phyloP scores from a whole-genome alignment of 148 eudicot genomes.

The Rheum nobile region DNA sequence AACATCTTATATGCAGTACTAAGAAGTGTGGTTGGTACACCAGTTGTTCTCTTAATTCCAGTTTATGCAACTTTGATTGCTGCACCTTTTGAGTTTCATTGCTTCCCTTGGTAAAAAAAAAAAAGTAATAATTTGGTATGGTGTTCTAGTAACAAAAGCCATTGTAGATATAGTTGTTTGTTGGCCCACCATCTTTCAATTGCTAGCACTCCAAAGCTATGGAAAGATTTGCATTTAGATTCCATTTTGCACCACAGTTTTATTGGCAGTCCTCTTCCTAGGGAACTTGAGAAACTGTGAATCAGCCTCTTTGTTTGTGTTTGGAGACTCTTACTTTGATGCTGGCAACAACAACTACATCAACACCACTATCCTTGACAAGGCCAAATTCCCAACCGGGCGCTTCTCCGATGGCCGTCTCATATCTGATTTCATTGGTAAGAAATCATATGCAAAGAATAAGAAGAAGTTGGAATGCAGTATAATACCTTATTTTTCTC shows the following conservation, averaged over 20 bases:
- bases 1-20: background rate
- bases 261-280: background rate
- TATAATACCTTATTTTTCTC: no score
- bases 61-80: no score
- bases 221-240: background rate
- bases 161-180: background rate
- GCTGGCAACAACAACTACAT: constrained; percentile 63
- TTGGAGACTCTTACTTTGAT: constrained; percentile 61
- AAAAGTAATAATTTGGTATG: background rate
- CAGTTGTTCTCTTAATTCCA: background rate
- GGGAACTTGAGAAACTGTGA: background rate
- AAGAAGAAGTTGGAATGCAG: background rate
- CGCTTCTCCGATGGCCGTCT: constrained; percentile 61
- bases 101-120: background rate
- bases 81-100: background rate
- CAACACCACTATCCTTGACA: constrained; percentile 34
- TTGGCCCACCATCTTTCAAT: background rate
- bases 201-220: background rate
- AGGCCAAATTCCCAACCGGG: constrained; percentile 40
- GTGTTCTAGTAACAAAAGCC: background rate
- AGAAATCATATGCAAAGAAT: background rate
- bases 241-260: background rate
- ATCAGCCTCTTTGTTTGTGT: constrained; percentile 30
- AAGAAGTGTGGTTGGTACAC: constrained; percentile 3
- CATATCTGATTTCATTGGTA: constrained; percentile 55